Evolutionary conservation across 495 filamentous ascomycete genomes (phyloP), one percentile per base, ranked within the genome.

Genomic region (Cetradonia linearis): DNA sequence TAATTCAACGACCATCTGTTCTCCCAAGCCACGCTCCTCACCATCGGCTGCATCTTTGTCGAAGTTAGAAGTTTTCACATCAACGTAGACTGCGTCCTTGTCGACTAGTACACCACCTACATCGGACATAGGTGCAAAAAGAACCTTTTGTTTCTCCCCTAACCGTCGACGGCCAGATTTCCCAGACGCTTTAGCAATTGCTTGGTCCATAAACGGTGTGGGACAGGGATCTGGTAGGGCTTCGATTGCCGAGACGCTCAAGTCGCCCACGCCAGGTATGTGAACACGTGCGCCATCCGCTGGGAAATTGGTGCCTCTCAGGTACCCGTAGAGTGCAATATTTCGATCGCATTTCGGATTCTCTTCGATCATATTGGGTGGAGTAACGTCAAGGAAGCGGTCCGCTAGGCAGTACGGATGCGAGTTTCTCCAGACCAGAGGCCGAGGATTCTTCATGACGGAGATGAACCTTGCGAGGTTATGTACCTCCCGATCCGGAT

Each of bases 361-460:
- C 64, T 88, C 82, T 70, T 97, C 93, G 58, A 96, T 83, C 61
- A 85, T 78, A 8, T 89, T 92, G 2, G 93, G 93, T 25, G 95
- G 89, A 3, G 93, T 98, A 63, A 97, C 79, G 68, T 98, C 93
- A 59, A 94, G 80, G 71, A 95, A 92, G 60, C 91, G 87, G 74
- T 98, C 93, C 47, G 91, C 89, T 52, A 98, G 73, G 56, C 87
- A 83, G 70, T 98, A 98, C 27, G 91, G 91, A 74, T 98, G 93
- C 2, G 88, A 85, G 66, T 97, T 96, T 55, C 94, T 83, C 93
- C 93, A 98, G n/a, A 96, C 77, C 7, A 98, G 74, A 6, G 93
- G 93, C 50, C 93, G 82, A 33, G 93, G 94, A 71, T 95, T 96
- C 77, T 98, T 98, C 94, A 97, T 97, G 65, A 98, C 89, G 4